A percentile compares a stretch with the other conserved stretches of the same genome.
Evolutionary conservation across 169 alveolate species (phyloP).

Genomic region (Plasmodium gonderi): DNA sequence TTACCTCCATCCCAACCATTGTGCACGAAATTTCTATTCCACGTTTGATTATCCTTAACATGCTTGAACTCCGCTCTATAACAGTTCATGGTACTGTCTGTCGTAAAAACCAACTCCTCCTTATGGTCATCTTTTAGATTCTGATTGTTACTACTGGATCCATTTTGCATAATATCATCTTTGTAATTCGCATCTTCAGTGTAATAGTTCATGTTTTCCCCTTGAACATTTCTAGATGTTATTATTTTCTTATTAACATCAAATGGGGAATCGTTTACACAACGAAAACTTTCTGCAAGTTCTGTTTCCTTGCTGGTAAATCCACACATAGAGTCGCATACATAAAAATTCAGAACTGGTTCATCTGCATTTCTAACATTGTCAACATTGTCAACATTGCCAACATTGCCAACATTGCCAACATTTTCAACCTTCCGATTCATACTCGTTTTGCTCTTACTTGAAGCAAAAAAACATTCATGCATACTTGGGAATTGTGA

Average conservation of each 20-base stretch:
- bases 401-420: too few species aligned
- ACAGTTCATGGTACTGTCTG: constrained; percentile 23
- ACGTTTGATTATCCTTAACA: not conserved
- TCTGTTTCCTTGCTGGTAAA: not conserved
- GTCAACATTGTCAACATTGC: too few species aligned
- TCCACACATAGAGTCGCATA: not conserved
- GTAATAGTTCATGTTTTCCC: not conserved
- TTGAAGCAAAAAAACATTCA: not conserved
- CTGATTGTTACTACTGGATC: not conserved
- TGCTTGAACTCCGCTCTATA: constrained; percentile 9
- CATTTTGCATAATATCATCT: not conserved
- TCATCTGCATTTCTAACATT: not conserved
- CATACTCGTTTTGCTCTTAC: not conserved
- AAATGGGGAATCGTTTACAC: not conserved
- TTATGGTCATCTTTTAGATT: not conserved
- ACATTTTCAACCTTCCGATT: not conserved
- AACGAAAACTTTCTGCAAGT: not conserved
- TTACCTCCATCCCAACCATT: not conserved
- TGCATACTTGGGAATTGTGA: constrained; percentile 1
- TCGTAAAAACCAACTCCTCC: not conserved
- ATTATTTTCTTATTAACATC: not conserved
- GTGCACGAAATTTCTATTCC: not conserved
- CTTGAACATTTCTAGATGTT: not conserved
- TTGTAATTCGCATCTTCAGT: not conserved
- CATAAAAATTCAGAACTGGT: not conserved